Evolutionary conservation across 345 rosid genomes (phyloP).

Genomic region (Brassica rapa): DNA sequence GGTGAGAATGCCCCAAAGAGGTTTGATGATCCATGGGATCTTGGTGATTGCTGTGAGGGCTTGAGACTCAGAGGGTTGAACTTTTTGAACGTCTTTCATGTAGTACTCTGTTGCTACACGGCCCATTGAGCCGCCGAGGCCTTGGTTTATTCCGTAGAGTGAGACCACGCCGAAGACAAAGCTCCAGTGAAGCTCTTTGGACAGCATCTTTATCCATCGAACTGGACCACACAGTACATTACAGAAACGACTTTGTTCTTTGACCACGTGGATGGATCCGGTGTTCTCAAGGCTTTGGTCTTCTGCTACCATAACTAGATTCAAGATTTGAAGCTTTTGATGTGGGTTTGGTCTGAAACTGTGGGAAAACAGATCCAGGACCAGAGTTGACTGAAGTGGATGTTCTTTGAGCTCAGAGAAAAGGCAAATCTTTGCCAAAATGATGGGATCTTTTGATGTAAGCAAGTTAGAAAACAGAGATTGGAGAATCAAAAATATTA

Average conservation of each 20-base stretch:
- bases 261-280: slow-evolving; percentile 41
- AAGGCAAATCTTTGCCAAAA: not conserved
- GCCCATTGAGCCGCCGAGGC: slow-evolving; percentile 78
- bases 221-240: slow-evolving; percentile 56
- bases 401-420: not conserved
- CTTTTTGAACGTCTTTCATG: slow-evolving; percentile 97
- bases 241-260: slow-evolving; percentile 32
- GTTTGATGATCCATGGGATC: slow-evolving; percentile 93
- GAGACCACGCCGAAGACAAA: slow-evolving; percentile 80
- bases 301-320: slow-evolving; percentile 49
- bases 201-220: slow-evolving; percentile 76
- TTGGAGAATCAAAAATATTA: slow-evolving; percentile 8
- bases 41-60: slow-evolving; percentile 62
- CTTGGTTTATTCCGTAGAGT: slow-evolving; percentile 84
- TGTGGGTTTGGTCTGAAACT: slow-evolving; percentile 32
- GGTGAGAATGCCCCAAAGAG: slow-evolving; percentile 92
- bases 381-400: not conserved
- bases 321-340: slow-evolving; percentile 30
- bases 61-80: slow-evolving; percentile 91
- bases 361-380: slow-evolving; percentile 32
- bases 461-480: slow-evolving; percentile 14
- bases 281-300: slow-evolving; percentile 44
- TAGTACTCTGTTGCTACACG: slow-evolving; percentile 85
- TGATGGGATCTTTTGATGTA: not conserved
- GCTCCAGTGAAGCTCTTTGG: slow-evolving; percentile 87